Conservation (phyloP, 2,329 filamentous ascomycete species). For the Xylariaceae sp. region DNA sequence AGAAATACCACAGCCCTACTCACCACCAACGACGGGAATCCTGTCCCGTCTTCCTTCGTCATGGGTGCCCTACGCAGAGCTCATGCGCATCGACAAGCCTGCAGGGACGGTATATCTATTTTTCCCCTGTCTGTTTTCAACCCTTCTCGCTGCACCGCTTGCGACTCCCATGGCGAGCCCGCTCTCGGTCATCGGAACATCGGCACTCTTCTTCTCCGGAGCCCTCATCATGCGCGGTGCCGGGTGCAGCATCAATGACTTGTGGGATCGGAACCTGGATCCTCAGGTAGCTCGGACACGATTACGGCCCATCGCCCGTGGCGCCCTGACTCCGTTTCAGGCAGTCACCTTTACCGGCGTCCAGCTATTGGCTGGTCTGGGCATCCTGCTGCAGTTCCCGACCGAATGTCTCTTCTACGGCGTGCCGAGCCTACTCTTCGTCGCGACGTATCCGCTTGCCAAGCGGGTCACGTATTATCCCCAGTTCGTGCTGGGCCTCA, state of each 20-base stretch:
- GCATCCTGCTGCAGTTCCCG: conserved; percentile 71
- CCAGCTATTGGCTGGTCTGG: conserved; percentile 69
- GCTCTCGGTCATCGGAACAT: conserved; percentile 56
- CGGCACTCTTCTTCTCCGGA: conserved; percentile 66
- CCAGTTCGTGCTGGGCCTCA: conserved; percentile 74
- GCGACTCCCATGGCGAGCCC: conserved; percentile 56
- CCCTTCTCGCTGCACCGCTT: conserved; percentile 71
- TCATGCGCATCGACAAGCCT: conserved; percentile 76
- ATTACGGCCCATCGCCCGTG: conserved; percentile 72
- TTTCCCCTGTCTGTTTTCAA: conserved; percentile 81
- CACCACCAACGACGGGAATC: conserved; percentile 65
- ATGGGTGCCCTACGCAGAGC: conserved; percentile 75
- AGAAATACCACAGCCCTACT: conserved; percentile 42
- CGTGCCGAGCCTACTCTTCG: conserved; percentile 67
- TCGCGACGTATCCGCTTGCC: conserved; percentile 72
- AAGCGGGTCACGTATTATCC: conserved; percentile 87
- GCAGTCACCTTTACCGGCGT: conserved; percentile 68
- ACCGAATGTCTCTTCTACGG: conserved; percentile 69
- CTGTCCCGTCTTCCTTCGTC: conserved; percentile 63
- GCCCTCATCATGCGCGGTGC: conserved; percentile 82
- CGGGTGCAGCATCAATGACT: conserved; percentile 84
- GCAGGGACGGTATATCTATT: conserved; percentile 79
- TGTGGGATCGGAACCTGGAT: conserved; percentile 85
- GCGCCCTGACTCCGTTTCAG: conserved; percentile 67
- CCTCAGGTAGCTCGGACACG: conserved; percentile 71